These are phyloP conservation scores for Chytriomyces sp. DNA, from an alignment of 192 early-diverging fungal genomes.

Conservation along the genomic window DNA sequence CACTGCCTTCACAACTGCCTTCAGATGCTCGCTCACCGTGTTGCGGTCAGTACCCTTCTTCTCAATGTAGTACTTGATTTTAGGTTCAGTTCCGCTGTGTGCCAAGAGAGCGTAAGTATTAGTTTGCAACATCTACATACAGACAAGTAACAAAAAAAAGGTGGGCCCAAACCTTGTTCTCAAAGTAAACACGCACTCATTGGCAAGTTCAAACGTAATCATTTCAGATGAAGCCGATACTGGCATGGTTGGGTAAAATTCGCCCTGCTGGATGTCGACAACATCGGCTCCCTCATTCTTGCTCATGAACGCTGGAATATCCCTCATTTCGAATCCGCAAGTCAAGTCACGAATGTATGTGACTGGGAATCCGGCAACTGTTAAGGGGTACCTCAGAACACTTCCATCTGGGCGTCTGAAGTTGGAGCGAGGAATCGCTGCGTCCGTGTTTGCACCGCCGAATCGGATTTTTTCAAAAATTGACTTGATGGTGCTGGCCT, in stretches of 20 bases:
- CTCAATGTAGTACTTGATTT: conserved; percentile 53
- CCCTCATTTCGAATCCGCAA: conserved; percentile 72
- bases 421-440: background rate
- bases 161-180: conserved; percentile 64
- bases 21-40: conserved; percentile 4
- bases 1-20: conserved; percentile 19
- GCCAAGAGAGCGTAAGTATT: conserved; percentile 48
- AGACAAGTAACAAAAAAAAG: conserved; percentile 16
- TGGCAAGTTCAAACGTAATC: conserved; percentile 76
- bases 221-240: conserved; percentile 81
- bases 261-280: conserved; percentile 21
- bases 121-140: conserved; percentile 31
- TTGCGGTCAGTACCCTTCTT: conserved; percentile 25
- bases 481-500: conserved; percentile 66
- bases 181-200: conserved; percentile 34
- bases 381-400: conserved; percentile 72
- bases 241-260: conserved; percentile 71
- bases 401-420: conserved; percentile 19
- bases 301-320: conserved; percentile 21
- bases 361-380: conserved; percentile 72
- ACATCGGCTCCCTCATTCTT: conserved; percentile 46
- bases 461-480: conserved; percentile 87
- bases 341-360: conserved; percentile 85
- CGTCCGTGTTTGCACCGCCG: conserved; percentile 44
- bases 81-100: conserved; percentile 77